phyloP scores from a whole-genome alignment of 2,329 filamentous ascomycete genomes.

The Epichloe sp. region DNA sequence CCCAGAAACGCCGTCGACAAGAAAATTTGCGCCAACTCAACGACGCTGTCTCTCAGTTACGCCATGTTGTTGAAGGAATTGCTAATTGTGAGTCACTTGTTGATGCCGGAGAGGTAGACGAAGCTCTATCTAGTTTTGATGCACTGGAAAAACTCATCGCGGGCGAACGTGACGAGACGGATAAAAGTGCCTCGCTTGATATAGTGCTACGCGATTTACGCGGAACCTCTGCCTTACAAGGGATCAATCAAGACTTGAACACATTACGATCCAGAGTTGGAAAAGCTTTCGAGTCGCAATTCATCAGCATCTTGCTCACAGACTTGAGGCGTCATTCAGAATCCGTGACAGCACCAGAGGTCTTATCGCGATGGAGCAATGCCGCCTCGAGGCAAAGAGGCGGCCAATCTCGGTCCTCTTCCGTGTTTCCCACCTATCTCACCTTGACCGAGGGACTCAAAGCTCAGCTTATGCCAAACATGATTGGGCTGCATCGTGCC shows the following conservation, averaged over 20 bases:
- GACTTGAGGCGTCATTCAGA: constrained; percentile 75
- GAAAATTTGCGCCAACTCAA: constrained; percentile 77
- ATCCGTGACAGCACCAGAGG: constrained; percentile 55
- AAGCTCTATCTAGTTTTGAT: constrained; percentile 66
- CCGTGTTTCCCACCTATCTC: constrained; percentile 67
- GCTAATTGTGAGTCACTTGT: constrained; percentile 67
- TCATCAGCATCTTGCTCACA: constrained; percentile 61
- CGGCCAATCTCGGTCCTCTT: constrained; percentile 50
- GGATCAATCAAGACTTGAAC: constrained; percentile 64
- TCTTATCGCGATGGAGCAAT: constrained; percentile 73
- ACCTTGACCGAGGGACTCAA: constrained; percentile 58
- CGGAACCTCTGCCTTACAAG: constrained; percentile 64
- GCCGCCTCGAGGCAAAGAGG: constrained; percentile 62
- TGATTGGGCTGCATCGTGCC: constrained; percentile 70
- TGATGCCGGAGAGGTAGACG: constrained; percentile 70
- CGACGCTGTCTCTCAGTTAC: constrained; percentile 71
- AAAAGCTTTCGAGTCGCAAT: constrained; percentile 71
- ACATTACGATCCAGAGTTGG: constrained; percentile 71
- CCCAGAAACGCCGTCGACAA: constrained; percentile 66
- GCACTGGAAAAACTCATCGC: constrained; percentile 67
- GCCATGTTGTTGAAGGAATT: constrained; percentile 63
- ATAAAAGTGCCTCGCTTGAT: constrained; percentile 15
- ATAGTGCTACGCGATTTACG: constrained; percentile 53
- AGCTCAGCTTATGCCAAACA: constrained; percentile 51
- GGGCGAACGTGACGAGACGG: constrained; percentile 44